These are phyloP conservation scores for Blastobotrys mokoenaii DNA, from an alignment of 805 yeast species.

Conservation along the genomic window DNA sequence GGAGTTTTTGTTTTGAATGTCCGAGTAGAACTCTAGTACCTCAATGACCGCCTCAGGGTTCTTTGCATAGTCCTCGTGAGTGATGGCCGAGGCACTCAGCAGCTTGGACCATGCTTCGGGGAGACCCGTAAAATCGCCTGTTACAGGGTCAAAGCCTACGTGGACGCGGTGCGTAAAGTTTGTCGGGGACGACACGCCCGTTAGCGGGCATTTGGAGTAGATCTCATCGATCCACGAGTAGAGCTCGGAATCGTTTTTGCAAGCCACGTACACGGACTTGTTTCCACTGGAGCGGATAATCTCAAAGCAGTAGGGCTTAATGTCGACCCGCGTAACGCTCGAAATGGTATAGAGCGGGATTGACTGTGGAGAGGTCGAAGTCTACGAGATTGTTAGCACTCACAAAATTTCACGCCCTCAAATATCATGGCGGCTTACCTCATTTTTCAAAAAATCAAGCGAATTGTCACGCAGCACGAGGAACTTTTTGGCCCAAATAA, in stretches of 20 bases:
- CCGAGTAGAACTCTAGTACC: conserved; percentile 67
- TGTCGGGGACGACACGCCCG: conserved; percentile 78
- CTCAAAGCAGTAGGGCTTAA: conserved; percentile 77
- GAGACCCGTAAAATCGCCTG: conserved; percentile 84
- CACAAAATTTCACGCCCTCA: not conserved
- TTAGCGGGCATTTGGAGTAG: conserved; percentile 33
- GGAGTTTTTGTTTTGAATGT: conserved; percentile 12
- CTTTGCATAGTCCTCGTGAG: conserved; percentile 78
- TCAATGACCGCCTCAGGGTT: conserved; percentile 94
- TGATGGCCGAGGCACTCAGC: conserved; percentile 76
- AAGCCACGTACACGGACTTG: conserved; percentile 63
- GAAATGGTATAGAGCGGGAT: conserved; percentile 52
- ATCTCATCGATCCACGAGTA: conserved; percentile 89
- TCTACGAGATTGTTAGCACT: not conserved
- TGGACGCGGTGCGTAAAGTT: conserved; percentile 94
- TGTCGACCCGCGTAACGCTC: conserved; percentile 57
- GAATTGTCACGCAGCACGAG: conserved; percentile 69
- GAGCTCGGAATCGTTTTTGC: conserved; percentile 71
- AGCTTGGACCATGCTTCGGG: conserved; percentile 90
- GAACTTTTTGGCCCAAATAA: conserved; percentile 87
- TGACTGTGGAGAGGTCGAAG: conserved; percentile 22
- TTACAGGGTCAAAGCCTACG: conserved; percentile 77
- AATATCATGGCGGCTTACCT: conserved; percentile 24
- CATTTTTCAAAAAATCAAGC: conserved; percentile 67
- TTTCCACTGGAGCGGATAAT: conserved; percentile 38